Evolutionary conservation across 306 rosid species (phyloP).

Genomic region (Cajanus cajan): DNA sequence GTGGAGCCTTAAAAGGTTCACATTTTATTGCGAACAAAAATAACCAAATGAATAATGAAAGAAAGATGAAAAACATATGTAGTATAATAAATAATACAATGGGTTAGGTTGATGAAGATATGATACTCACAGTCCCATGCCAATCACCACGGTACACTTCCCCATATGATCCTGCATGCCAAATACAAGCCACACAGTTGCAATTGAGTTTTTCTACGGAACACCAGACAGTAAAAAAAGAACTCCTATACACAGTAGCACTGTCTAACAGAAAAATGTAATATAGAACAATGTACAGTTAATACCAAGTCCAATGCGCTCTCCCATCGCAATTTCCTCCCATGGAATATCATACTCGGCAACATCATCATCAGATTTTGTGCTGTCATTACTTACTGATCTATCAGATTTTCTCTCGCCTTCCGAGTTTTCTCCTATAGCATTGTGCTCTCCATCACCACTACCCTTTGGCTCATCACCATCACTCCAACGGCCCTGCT

Average conservation of each 20-base stretch:
- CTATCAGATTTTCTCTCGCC: constrained; percentile 78
- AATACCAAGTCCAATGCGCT: constrained; percentile 98
- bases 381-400: constrained; percentile 71
- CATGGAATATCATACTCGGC: constrained; percentile 91
- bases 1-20: neutral
- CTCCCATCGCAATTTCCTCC: constrained; percentile 93
- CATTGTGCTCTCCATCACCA: constrained; percentile 58
- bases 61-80: neutral
- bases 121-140: constrained; percentile 95
- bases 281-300: constrained; percentile 35
- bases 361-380: constrained; percentile 93
- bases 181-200: constrained; percentile 29
- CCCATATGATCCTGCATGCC: constrained; percentile 88
- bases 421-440: constrained; percentile 55
- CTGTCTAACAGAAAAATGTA: constrained; percentile 24
- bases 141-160: constrained; percentile 96
- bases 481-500: constrained; percentile 67
- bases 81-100: constrained; percentile 1
- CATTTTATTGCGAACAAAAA: constrained; percentile 12
- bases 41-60: neutral
- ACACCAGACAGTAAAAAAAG: constrained; percentile 21
- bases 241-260: constrained; percentile 8
- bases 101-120: constrained; percentile 19
- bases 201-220: constrained; percentile 21
- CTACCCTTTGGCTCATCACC: constrained; percentile 66